Percentiles rank a stretch among this genome's conserved stretches.
Conservation (phyloP, 495 filamentous ascomycete genomes). For the Aspergillus sclerotiicarbonarius region DNA sequence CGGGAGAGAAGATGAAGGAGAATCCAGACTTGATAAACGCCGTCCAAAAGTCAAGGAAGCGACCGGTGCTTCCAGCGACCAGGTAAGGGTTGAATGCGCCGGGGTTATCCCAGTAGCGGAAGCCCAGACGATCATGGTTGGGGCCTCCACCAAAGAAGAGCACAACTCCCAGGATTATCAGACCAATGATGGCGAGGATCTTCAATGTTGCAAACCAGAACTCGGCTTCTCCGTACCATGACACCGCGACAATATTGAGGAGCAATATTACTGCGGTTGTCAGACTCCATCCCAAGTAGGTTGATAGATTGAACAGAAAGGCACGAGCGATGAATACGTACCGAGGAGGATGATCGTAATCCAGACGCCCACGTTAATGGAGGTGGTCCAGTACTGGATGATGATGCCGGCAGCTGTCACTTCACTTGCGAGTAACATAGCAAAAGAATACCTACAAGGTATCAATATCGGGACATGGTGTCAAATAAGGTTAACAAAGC, state of each 20-base stretch:
- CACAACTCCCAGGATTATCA: conserved; percentile 64
- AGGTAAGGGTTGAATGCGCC: conserved; percentile 63
- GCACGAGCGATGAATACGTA: conserved; percentile 17
- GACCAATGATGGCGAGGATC: conserved; percentile 69
- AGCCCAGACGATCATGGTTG: conserved; percentile 62
- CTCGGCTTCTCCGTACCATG: conserved; percentile 70
- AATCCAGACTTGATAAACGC: conserved; percentile 45
- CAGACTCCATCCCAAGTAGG: not conserved
- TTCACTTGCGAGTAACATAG: conserved; percentile 64
- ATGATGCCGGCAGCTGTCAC: conserved; percentile 67
- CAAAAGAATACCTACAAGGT: conserved; percentile 42
- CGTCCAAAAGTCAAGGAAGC: conserved; percentile 42
- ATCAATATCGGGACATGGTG: conserved; percentile 13
- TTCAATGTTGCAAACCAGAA: conserved; percentile 74
- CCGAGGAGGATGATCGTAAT: conserved; percentile 67
- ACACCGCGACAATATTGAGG: conserved; percentile 66
- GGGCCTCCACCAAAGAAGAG: conserved; percentile 66
- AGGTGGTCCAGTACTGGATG: conserved; percentile 66
- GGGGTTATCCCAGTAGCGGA: conserved; percentile 67
- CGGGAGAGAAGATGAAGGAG: conserved; percentile 62
- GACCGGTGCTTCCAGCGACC: conserved; percentile 29
- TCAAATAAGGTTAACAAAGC: not conserved
- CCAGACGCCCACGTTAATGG: conserved; percentile 54
- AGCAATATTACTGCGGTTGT: conserved; percentile 56
- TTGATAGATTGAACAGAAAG: too few relatives aligned